Conservation (phyloP, 108 stramenopile genomes). For the Licmophora abbreviata region DNA sequence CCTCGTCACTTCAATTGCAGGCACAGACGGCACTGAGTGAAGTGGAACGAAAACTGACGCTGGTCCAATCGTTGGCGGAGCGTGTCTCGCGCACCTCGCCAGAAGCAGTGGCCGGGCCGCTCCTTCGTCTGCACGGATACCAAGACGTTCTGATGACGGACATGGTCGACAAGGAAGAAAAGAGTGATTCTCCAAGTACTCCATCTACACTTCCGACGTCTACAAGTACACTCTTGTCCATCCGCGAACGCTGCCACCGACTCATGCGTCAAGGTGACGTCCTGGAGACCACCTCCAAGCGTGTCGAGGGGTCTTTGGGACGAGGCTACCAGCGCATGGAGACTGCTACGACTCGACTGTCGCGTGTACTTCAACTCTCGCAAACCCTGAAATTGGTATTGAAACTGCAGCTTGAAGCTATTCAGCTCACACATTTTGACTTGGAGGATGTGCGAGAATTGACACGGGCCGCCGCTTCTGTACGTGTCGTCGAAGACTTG, state of each 20-base stretch:
- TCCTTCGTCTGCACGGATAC: slow-evolving; percentile 68
- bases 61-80: slow-evolving; percentile 72
- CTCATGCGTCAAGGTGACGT: slow-evolving; percentile 62
- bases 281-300: slow-evolving; percentile 45
- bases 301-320: slow-evolving; percentile 58
- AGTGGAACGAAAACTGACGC: slow-evolving; percentile 69
- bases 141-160: slow-evolving; percentile 10
- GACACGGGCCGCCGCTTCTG: slow-evolving; percentile 74
- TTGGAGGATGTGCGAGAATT: slow-evolving; percentile 73
- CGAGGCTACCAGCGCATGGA: slow-evolving; percentile 68
- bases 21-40: slow-evolving; percentile 71
- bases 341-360: slow-evolving; percentile 51
- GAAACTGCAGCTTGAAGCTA: slow-evolving; percentile 65
- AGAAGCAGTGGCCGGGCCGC: slow-evolving; percentile 67
- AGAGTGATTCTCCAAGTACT: not conserved
- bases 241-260: slow-evolving; percentile 58
- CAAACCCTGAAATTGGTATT: slow-evolving; percentile 75
- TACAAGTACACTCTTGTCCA: slow-evolving; percentile 18
- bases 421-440: slow-evolving; percentile 54
- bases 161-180: slow-evolving; percentile 1
- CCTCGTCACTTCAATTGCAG: slow-evolving; percentile 21
- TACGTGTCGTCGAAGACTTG: slow-evolving; percentile 71
- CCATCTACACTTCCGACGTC: not conserved
- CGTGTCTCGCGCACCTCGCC: slow-evolving; percentile 63
- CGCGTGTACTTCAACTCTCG: slow-evolving; percentile 57